Percentiles rank a stretch among this genome's conserved stretches.
Evolutionary conservation across 2,329 filamentous ascomycete species (phyloP).

Genomic region (Cyclaneusma minus): DNA sequence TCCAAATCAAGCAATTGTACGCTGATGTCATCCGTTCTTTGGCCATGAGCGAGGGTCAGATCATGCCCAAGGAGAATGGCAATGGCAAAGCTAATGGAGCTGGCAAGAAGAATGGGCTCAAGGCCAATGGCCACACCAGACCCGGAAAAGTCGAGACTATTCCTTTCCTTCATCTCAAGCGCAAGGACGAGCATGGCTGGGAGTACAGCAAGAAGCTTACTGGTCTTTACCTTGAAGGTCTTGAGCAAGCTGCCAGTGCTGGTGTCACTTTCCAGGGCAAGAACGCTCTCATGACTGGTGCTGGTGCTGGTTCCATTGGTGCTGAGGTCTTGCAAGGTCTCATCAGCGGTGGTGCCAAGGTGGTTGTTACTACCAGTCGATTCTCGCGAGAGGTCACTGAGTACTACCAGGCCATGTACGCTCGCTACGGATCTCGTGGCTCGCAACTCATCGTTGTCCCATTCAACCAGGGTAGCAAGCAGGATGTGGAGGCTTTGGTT

Average conservation of each 20-base stretch:
- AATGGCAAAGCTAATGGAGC: conserved; percentile 41
- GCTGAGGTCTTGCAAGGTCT: conserved; percentile 92
- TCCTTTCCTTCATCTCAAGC: conserved; percentile 92
- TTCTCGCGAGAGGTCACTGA: conserved; percentile 97
- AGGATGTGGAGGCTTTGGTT: conserved; percentile 86
- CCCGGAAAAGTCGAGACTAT: conserved; percentile 89
- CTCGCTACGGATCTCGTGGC: conserved; percentile 79
- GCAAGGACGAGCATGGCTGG: conserved; percentile 87
- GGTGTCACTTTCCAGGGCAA: conserved; percentile 91
- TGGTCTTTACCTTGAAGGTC: conserved; percentile 75
- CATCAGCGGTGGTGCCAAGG: conserved; percentile 91
- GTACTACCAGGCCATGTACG: conserved; percentile 98
- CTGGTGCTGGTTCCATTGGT: conserved; percentile 92
- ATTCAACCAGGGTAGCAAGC: conserved; percentile 98
- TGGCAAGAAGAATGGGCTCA: conserved; percentile 35
- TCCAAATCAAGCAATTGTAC: conserved; percentile 93
- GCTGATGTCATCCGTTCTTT: conserved; percentile 86
- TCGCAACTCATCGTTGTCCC: conserved; percentile 96
- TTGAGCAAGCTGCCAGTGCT: conserved; percentile 74
- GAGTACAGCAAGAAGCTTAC: conserved; percentile 99
- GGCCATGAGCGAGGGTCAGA: conserved; percentile 96
- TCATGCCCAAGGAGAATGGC: conserved; percentile 74
- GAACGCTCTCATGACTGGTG: conserved; percentile 95
- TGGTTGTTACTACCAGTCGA: conserved; percentile 88
- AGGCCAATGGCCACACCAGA: conserved; percentile 42